Evolutionary conservation across 2,329 filamentous ascomycete species (phyloP), one percentile per base, ranked within the genome.

Genomic region (Westerdykella sp.): DNA sequence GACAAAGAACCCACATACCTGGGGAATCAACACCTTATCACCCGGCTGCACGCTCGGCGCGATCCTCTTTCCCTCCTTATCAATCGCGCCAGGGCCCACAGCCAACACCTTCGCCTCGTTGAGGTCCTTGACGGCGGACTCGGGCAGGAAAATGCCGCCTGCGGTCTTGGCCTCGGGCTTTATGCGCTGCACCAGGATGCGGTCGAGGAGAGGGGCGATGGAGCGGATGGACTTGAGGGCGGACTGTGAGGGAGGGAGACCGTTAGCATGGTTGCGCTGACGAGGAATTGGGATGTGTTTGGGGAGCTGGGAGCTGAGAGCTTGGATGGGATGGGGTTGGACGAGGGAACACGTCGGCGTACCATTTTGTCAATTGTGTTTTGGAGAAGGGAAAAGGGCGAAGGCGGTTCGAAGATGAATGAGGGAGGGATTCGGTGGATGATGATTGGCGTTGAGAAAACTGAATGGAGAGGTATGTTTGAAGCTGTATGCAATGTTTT

Each of bases 91-190:
- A 45, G 93, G 93, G 42, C 93, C 93, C 51, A 98, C 91, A 50
- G 93, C 93, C 48, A 98, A 77, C 43, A 98, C 93, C 74, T 88
- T 90, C 62, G 87, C 93, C 78, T 97, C 91, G 74, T 96, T 97
- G 68, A 97, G 81, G 73, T 98, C 93, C 81, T 98, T 95, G 67
- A 97, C 88, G 64, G 85, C 87, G 50, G 84, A 90, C 77, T 98
- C 93, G 59, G 93, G 93, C 55, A 98, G 86, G 79, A 94, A 96
- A 79, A 98, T 95, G 64, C 93, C 93, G 65, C 84, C 84, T 60
- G 93, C 89, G 39, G 93, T 98, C 80, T 96, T 96, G 68, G 89
- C 73, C 75, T 97, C 91, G 64, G 91, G 87, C 78, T 97, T 97
- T 75, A 96, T 75, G 73, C 93, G 88, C 83, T 98, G 93, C 59